Evolutionary conservation across 176 grass and related monocot species (phyloP), one percentile per base, ranked within the genome.

Genomic region (Chrysopogon serrulatus): DNA sequence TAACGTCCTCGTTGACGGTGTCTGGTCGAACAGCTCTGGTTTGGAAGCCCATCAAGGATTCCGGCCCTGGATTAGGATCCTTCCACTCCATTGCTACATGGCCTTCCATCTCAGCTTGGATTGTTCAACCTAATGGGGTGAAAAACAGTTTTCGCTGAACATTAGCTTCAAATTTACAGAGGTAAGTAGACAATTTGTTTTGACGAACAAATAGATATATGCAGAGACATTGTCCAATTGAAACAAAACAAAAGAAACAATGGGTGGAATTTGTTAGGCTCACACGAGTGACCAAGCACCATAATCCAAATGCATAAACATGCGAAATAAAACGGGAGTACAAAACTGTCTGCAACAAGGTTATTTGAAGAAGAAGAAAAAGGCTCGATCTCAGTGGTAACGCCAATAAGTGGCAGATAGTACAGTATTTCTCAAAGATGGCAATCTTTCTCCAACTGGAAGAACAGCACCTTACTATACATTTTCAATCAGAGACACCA

Each of bases 101-200:
- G n/a, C 79, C 74, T 27, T 90, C 68, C 92, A 92, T 90, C 73
- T 73, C 65, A 82, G 77, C 26, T 26, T 86, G 10, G 79, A 71
- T 31, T 15, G 33, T 15, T 73, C 74, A 75, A 82, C 33, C 78
- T 82, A 34, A 16, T 8, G 21, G 27, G 15, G 14, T 66, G 26
- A 65, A 85, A 47, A 72, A 34, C 1, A 77, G 64, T 79, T 63
- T 24, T 61, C 21, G 24, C 35, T 41, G 17, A 34, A 44, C 13
- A 43, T 27, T 81, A 41, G 12, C 27, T 32, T 9, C 21, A 64
- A 24, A 42, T 61, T 60, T 36, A 11, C n/a, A 39, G 37, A 70
- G 30, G 28, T 41, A 44, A 17, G n/a, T n/a, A n/a, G 5, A 19
- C 49, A 60, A 32, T 80, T 19, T 19, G 80, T 45, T 18, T 49